Evolutionary conservation across 441 rosid genomes (phyloP).

Genomic region (Erysimum pusillum): DNA sequence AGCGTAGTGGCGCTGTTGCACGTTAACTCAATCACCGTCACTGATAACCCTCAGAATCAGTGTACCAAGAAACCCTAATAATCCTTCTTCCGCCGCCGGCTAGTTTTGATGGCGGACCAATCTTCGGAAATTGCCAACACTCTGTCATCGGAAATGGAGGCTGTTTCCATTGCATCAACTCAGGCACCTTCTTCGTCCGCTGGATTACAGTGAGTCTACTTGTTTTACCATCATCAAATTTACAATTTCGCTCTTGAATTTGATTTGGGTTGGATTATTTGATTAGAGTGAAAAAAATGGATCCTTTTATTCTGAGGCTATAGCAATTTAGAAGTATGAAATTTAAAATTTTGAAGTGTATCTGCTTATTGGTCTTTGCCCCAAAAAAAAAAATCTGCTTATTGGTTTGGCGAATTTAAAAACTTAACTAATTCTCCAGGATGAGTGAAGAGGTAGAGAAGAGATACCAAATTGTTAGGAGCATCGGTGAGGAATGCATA

Average conservation of each 20-base stretch:
- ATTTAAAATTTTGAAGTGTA: not conserved
- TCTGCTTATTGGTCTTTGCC: not conserved
- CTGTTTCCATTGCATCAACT: conserved; percentile 49
- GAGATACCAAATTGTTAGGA: conserved; percentile 68
- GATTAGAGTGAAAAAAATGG: not conserved
- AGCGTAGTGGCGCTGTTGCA: conserved; percentile 9
- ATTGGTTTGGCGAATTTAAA: not conserved
- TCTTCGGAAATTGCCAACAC: conserved; percentile 22
- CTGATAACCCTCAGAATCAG: not conserved
- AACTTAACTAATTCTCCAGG: conserved; percentile 42
- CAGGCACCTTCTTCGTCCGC: conserved; percentile 43
- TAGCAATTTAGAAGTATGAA: not conserved
- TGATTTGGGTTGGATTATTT: not conserved
- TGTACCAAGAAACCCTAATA: not conserved
- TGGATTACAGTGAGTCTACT: conserved; percentile 43
- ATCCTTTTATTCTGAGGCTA: not conserved
- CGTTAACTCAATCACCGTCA: conserved; percentile 5
- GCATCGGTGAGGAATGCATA: conserved; percentile 82
- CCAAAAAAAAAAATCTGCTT: no score
- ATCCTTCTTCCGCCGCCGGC: conserved; percentile 23
- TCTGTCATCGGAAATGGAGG: conserved; percentile 44
- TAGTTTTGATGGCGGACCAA: conserved; percentile 44
- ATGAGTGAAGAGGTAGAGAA: conserved; percentile 61
- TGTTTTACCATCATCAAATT: not conserved
- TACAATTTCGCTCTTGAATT: not conserved